These are phyloP conservation scores for Annona squamosa DNA, from an alignment of 164 flowering plant genomes.

Conservation along the genomic window DNA sequence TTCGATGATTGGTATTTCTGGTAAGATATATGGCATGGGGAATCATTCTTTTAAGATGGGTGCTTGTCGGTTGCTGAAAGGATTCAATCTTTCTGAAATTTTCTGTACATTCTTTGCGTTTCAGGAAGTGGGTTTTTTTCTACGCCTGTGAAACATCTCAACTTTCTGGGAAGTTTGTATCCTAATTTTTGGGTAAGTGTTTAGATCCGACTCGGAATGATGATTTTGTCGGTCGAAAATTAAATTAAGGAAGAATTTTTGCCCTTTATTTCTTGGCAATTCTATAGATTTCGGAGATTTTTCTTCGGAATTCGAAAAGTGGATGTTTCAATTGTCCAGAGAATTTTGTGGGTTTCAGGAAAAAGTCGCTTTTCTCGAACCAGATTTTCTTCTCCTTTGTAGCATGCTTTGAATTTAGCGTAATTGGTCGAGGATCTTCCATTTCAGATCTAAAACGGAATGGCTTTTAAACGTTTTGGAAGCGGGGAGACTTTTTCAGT, in stretches of 20 bases:
- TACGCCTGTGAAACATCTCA: too few species aligned
- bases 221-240: neutral
- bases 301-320: neutral
- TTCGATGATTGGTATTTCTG: neutral
- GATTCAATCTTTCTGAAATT: neutral
- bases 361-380: too few species aligned
- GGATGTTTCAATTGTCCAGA: neutral
- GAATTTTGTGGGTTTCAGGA: too few species aligned
- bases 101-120: neutral
- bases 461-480: neutral
- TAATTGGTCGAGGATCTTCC: too few species aligned
- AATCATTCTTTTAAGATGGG: neutral
- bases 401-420: too few species aligned
- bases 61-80: neutral
- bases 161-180: neutral
- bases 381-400: too few species aligned
- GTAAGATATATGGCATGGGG: neutral
- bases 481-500: too few species aligned
- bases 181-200: neutral
- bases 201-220: neutral
- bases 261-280: too few species aligned
- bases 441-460: neutral
- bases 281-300: neutral
- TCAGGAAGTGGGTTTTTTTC: neutral
- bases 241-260: neutral